These are phyloP conservation scores for Mycena sanguinolenta DNA, from an alignment of 768 basidiomycete species.

Conservation along the genomic window DNA sequence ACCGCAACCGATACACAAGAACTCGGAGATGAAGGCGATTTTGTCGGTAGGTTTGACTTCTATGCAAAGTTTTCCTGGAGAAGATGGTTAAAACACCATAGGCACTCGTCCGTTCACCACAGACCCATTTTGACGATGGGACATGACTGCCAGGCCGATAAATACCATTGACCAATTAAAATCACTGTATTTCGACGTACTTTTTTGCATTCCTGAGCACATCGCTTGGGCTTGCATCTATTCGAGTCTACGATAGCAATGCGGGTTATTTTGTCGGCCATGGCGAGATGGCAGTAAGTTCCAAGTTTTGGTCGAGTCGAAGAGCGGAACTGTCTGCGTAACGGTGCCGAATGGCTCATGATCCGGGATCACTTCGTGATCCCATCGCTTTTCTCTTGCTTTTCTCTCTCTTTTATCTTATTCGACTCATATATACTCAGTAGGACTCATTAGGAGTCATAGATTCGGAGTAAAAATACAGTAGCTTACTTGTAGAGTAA, in stretches of 20 bases:
- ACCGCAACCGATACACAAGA: conserved; percentile 99
- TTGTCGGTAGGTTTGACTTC: conserved; percentile 97
- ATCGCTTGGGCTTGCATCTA: conserved; percentile 96
- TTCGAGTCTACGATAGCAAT: conserved; percentile 95
- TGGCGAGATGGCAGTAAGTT: conserved; percentile 41
- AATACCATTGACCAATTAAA: conserved; percentile 37
- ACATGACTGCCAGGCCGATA: conserved; percentile 72
- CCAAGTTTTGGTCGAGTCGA: conserved; percentile 15
- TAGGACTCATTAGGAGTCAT: too few species aligned
- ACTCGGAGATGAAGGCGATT: conserved; percentile 99
- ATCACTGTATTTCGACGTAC: conserved; percentile 51
- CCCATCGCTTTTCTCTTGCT: too few species aligned
- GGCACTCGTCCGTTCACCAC: conserved; percentile 36
- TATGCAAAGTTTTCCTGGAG: conserved; percentile 93
- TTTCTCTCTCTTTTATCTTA: too few species aligned
- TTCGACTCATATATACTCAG: too few species aligned
- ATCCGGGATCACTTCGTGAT: too few species aligned
- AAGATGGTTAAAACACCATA: conserved; percentile 12
- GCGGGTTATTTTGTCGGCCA: conserved; percentile 97
- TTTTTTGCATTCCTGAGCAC: conserved; percentile 99
- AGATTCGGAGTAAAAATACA: too few species aligned
- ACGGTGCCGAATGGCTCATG: too few species aligned
- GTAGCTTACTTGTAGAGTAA: too few species aligned
- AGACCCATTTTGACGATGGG: conserved; percentile 98
- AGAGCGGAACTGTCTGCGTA: too few species aligned